Evolutionary conservation across 306 rosid genomes (phyloP), one percentile per base, ranked within the genome.

Genomic region (Cucurbita argyrosperma): DNA sequence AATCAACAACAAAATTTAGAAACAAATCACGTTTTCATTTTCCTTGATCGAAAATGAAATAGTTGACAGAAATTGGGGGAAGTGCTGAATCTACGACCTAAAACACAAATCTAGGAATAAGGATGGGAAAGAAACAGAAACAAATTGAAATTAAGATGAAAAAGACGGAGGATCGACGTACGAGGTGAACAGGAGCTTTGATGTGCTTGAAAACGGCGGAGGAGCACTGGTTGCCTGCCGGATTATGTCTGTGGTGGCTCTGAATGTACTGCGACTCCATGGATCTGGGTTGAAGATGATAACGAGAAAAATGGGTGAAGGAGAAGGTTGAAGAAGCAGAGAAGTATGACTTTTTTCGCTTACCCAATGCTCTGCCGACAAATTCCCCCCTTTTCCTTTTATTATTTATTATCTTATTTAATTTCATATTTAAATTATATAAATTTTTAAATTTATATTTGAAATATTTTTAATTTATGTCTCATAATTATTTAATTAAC

Each of bases 181-280:
- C 99, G 70, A 95, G 96, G 5, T 87, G 93, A 78, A 87, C 87
- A 30, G 97, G 99, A 15, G 99, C 97, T 64, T 76, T 90, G 80
- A 95, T 84, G 82, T 89, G 96, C 82, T 84, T 91, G 45, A 91
- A 92, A 45, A 95, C 79, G 9, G 96, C 89, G n/a, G 99, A 88
- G 43, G 97, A 82, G 82, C 99, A 91, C 90, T 95, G 99, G 30
- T 81, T 85, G 19, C 85, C 90, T 71, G 82, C 83, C 37, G 87
- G 84, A 11, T 88, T 88, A 64, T 95, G 99, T 72, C 19, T 84
- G 87, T 95, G 99, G 79, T 95, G 96, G 78, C 89, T 89, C 51
- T 86, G 83, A 80, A 95, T 88, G 88, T 83, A 86, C 82, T 91
- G 93, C n/a, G 84, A 63, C 78, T 89, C 97, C 85, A 85, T 74